Conservation (phyloP, 345 rosid species). For the Schrenkiella parvula region DNA sequence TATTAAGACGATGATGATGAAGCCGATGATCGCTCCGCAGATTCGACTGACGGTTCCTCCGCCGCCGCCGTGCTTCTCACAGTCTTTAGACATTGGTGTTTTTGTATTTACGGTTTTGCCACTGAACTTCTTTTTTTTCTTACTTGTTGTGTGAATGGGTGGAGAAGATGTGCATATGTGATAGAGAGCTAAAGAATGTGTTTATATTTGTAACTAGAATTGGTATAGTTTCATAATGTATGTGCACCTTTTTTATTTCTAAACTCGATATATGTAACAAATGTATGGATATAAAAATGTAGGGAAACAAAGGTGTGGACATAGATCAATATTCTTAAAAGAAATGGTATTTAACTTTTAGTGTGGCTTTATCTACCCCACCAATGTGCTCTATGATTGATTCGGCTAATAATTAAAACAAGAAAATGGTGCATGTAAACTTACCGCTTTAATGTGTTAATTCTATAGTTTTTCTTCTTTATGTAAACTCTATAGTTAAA, state of each 20-base stretch:
- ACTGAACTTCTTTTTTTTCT: not conserved
- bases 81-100: conserved; percentile 19
- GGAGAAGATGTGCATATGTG: conserved; percentile 18
- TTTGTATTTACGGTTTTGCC: conserved; percentile 18
- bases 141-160: not conserved
- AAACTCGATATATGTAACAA: not conserved
- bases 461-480: not conserved
- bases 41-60: conserved; percentile 7
- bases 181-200: not conserved
- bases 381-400: conserved; percentile 12
- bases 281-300: not conserved
- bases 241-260: too few relatives aligned
- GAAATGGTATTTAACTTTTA: conserved; percentile 10
- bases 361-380: conserved; percentile 15
- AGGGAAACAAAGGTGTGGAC: conserved; percentile 20
- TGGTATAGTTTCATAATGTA: not conserved
- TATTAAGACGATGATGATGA: conserved; percentile 47
- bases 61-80: conserved; percentile 23
- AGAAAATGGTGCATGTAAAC: not conserved
- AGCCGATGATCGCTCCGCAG: conserved; percentile 39
- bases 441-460: not conserved
- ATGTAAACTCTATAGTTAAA: not conserved
- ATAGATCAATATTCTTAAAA: conserved; percentile 12
- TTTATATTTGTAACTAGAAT: not conserved
- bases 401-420: not conserved